phyloP scores from a whole-genome alignment of 805 yeast species.

The Dipodascopsis uninucleata region DNA sequence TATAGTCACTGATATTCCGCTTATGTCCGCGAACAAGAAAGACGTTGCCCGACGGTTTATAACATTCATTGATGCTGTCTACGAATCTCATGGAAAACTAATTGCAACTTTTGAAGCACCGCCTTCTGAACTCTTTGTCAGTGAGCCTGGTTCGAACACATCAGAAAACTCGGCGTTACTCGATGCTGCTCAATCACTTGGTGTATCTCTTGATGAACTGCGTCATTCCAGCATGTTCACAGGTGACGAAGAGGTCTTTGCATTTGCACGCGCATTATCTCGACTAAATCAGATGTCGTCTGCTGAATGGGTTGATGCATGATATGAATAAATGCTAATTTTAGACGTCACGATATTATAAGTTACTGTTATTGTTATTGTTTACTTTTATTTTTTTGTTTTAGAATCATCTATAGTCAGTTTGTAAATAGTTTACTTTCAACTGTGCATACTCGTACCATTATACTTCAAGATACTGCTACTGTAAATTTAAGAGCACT shows the following conservation, averaged over 20 bases:
- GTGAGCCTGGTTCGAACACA: too few species aligned
- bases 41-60: conserved; percentile 88
- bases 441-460: too few species aligned
- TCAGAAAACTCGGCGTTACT: conserved; percentile 39
- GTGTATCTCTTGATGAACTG: conserved; percentile 60
- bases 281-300: conserved; percentile 92
- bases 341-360: too few species aligned
- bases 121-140: conserved; percentile 80
- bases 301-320: conserved; percentile 79
- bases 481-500: too few species aligned
- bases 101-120: conserved; percentile 89
- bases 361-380: too few species aligned
- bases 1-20: conserved; percentile 91
- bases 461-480: too few species aligned
- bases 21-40: conserved; percentile 67
- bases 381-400: too few species aligned
- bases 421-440: too few species aligned
- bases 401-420: too few species aligned
- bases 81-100: conserved; percentile 81
- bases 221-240: conserved; percentile 48
- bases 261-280: conserved; percentile 91
- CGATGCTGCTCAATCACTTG: too few species aligned
- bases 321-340: too few species aligned
- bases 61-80: conserved; percentile 92
- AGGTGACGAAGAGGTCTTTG: conserved; percentile 92